phyloP scores from a whole-genome alignment of 768 basidiomycete species.

The Lentinus tigrinus region DNA sequence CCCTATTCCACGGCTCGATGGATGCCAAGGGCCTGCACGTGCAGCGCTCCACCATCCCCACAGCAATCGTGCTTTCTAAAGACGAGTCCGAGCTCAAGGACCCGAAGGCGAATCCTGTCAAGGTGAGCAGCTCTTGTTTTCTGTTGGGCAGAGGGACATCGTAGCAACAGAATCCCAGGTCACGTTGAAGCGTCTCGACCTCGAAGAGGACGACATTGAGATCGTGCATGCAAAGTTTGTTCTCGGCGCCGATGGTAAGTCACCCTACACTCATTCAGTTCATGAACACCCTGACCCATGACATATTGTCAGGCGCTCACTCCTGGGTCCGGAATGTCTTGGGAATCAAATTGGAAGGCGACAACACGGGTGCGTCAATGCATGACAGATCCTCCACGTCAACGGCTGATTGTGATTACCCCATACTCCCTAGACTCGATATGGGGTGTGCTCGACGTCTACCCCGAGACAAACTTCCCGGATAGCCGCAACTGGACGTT shows the following conservation, averaged over 20 bases:
- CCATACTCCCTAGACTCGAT: slow-evolving; percentile 51
- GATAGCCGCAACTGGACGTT: slow-evolving; percentile 50
- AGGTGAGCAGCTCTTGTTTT: slow-evolving; percentile 20
- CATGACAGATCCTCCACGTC: background rate
- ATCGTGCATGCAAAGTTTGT: slow-evolving; percentile 71
- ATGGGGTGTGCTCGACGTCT: slow-evolving; percentile 77
- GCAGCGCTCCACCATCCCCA: slow-evolving; percentile 50
- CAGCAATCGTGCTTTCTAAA: slow-evolving; percentile 45
- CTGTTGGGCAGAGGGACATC: no score
- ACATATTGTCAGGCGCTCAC: slow-evolving; percentile 56
- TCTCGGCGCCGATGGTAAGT: slow-evolving; percentile 69
- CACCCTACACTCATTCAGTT: background rate
- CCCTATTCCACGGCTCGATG: slow-evolving; percentile 60
- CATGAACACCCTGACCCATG: background rate
- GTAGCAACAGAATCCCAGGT: slow-evolving; percentile 36
- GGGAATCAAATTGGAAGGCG: slow-evolving; percentile 73
- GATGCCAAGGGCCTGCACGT: slow-evolving; percentile 45
- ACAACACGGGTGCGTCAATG: slow-evolving; percentile 46
- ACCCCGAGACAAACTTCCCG: slow-evolving; percentile 52
- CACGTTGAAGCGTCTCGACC: slow-evolving; percentile 42
- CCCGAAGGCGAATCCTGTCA: slow-evolving; percentile 35
- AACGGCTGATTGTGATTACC: slow-evolving; percentile 25
- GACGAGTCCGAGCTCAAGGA: slow-evolving; percentile 43
- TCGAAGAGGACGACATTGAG: slow-evolving; percentile 43
- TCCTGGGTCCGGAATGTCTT: slow-evolving; percentile 78